Base-by-base conservation (phyloP, 2,329 filamentous ascomycete species). In the Aspergillus quadrilineatus region DNA sequence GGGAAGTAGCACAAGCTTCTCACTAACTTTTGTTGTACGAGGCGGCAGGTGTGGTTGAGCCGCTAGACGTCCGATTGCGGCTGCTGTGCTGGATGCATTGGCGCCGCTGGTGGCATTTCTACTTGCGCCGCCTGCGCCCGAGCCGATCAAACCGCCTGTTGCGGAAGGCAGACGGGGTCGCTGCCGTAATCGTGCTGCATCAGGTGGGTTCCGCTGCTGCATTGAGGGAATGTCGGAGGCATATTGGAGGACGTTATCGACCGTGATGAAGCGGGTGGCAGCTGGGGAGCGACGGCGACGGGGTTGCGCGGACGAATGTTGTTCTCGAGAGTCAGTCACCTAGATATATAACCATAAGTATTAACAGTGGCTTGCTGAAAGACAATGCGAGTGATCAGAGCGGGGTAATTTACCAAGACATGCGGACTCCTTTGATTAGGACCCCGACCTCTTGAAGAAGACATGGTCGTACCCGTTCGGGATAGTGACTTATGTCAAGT, bases 171-270 rank as follows among this genome's bases (percentile, higher is more conserved):
- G 67, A 37, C 72, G 70, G 3, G 68, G 69, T 12, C 67, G 65
- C 5, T 64, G 66, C 6, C 72, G 70, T 14, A 65, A 57, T 30
- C 68, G 62, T 47, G 64, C 61, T 50, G 57, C 71, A 69, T 79
- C 68, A 30, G 80, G 77, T 1, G 89, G 88, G 0, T 85, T 82
- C 39, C 94, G 87, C 55, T 91, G 90, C 73, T 97, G 93, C 67
- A 92, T 92, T 0, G 94, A 97, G 1, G 94, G 94, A 41, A 99
- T 94, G 69, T 97, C 92, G 49, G 91, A 94, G 58, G 92, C 89
- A 77, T 96, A 90, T 72, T 96, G 92, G 4, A 99, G 85, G 63
- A 97, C 89, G 71, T 93, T 96, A 77, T 99, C 94, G 73, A 99
- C 93, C 14, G 82, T 85, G 70, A 97, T 90, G 73, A 89, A 89